Percentiles rank a stretch among this genome's conserved stretches.
Conservation (phyloP, 2,329 filamentous ascomycete species). For the Fusarium ambrosium region DNA sequence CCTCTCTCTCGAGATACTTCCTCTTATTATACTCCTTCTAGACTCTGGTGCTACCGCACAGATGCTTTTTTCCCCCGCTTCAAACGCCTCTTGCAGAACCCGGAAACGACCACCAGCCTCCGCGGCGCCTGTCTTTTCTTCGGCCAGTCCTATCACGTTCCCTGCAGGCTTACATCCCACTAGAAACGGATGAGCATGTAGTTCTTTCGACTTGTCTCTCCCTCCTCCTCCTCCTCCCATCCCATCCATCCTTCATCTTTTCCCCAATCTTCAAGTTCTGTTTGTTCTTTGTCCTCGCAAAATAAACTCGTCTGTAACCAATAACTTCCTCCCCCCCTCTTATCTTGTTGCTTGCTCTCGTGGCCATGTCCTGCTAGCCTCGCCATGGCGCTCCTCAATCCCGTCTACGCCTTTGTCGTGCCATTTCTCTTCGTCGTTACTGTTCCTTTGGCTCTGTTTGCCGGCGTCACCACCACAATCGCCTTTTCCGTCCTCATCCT, state of each 20-base stretch:
- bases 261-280: neutral
- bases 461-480: slow-evolving; percentile 72
- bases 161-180: neutral
- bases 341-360: too few species aligned
- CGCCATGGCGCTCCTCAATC: slow-evolving; percentile 66
- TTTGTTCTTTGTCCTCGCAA: slow-evolving; percentile 10
- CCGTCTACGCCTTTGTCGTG: slow-evolving; percentile 68
- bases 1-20: neutral
- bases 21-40: neutral
- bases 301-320: neutral
- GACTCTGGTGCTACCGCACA: neutral
- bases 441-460: slow-evolving; percentile 73
- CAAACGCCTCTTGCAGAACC: neutral
- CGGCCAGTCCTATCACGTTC: neutral
- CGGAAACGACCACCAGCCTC: neutral
- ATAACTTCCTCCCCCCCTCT: neutral
- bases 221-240: neutral
- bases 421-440: slow-evolving; percentile 74
- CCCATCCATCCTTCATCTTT: neutral
- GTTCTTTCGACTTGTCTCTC: neutral
- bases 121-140: neutral
- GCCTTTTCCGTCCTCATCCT: slow-evolving; percentile 73
- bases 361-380: slow-evolving; percentile 42
- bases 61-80: neutral
- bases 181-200: neutral